Evolutionary conservation across 2,329 filamentous ascomycete genomes (phyloP), one percentile per base, ranked within the genome.

Genomic region (Fusarium sp.): DNA sequence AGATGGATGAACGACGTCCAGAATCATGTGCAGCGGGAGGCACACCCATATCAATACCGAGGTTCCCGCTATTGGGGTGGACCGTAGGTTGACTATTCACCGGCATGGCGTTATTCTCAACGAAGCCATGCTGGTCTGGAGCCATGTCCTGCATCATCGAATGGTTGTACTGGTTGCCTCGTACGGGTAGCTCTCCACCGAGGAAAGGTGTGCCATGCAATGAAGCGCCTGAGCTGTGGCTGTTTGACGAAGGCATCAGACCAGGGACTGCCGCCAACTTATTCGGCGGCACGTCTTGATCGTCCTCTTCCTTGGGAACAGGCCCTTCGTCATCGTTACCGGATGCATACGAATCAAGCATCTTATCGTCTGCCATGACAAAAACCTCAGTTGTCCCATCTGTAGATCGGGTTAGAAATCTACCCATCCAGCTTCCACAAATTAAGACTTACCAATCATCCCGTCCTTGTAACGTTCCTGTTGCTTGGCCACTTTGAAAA

Each of bases 401-500:
- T 90, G 9, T 45, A 57, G 7, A 10, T 44, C 44, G 18, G 17
- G 39, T 77, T 45, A 70, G 77, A 49, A 49, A 35, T 35, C 24
- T 39, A 22, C 17, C 47, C 17, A 24, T 39, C 12, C 8, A 24
- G 11, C 44, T 33, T 39, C 31, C n/a, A 15, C n/a, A 13, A 28
- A 28, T 12, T 6, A 26, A 22, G 18, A 35, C 85, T 72, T 80
- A 91, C 90, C 89, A 57, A 91, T 88, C 75, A 90, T 88, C 33
- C 85, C 86, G 48, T 87, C 85, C 72, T 83, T 87, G 75, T 82
- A 91, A 9, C 87, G 83, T 77, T 91, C 89, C 71, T 92, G 88
- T 36, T 83, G 80, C 63, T 82, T 85, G 2, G 90, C 90, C 36
- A 92, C 85, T 69, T 87, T 88, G 82, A 92, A 92, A 14, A 92